Conservation (phyloP, 106 monocot species). For the Gastrodia elata region DNA sequence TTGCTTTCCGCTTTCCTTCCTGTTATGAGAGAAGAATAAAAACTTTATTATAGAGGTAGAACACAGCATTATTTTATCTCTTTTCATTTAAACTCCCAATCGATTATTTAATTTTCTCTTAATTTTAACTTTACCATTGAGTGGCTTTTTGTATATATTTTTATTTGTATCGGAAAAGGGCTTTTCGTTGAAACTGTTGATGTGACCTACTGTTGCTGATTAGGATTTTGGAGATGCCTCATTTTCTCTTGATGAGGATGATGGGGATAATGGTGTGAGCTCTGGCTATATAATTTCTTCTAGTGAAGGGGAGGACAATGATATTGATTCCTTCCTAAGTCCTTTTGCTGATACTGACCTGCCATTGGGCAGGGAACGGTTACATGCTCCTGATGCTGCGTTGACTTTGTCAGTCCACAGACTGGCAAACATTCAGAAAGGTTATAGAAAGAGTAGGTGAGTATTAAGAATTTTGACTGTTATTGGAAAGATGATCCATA, state of each 20-base stretch:
- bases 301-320: slow-evolving; percentile 18
- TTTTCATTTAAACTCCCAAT: not conserved
- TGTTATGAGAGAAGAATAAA: not conserved
- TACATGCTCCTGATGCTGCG: slow-evolving; percentile 11
- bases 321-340: slow-evolving; percentile 10
- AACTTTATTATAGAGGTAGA: not conserved
- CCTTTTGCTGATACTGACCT: slow-evolving; percentile 16
- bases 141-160: not conserved
- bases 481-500: not conserved
- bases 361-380: slow-evolving; percentile 6
- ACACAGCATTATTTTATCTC: not conserved
- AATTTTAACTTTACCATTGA: not conserved
- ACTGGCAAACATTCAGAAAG: slow-evolving; percentile 16
- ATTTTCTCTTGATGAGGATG: slow-evolving; percentile 6
- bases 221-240: slow-evolving; percentile 12
- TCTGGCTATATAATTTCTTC: slow-evolving; percentile 8
- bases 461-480: not conserved
- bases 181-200: not conserved
- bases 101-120: not conserved
- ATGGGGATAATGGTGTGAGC: not conserved
- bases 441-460: slow-evolving; percentile 15
- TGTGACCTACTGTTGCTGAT: not conserved
- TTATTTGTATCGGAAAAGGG: not conserved
- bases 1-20: not conserved
- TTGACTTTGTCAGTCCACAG: slow-evolving; percentile 14